Evolutionary conservation across 2,329 filamentous ascomycete genomes (phyloP), one percentile per base, ranked within the genome.

Genomic region (Bisporella sp.): DNA sequence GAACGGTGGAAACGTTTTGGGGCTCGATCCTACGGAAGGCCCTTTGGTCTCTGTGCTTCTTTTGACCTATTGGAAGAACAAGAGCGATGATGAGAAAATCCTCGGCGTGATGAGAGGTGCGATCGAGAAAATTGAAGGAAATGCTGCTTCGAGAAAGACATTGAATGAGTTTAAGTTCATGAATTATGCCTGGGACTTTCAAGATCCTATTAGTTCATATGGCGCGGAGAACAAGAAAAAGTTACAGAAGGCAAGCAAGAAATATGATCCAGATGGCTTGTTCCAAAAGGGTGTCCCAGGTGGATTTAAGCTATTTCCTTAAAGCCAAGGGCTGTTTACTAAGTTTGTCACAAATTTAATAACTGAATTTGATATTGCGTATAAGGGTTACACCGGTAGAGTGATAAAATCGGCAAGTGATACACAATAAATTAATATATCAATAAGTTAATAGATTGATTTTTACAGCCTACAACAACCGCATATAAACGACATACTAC

Each of bases 121-220:
- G 21, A 21, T 21, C 21, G 21, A 21, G 3, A 21, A 21, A 3
- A 21, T 21, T 21, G 21, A 21, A 21, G 3, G 21, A 21, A 3
- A 21, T 3, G 21, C 21, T 3, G 21, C 21, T 21, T 21, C 21
- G 21, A 21, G 21, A 21, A 21, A 21, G 21, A 21, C 21, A 21
- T 21, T 21, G 3, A 21, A 21, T 3, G 21, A 21, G 21, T 21
- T 21, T 21, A 21, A 21, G 21, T 21, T 21, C 21, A 21, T 21
- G 21, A 21, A 76, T 56, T 76, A 77, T 48, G 72, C 72, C 0
- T 64, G 66, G 6, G 58, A 60, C 39, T 62, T 61, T 28, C 72
- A 76, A 53, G 57, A 71, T 30, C 67, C 72, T 1, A 62, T 75
- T 13, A 28, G 56, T 0, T 59, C 65, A 6, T 77, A 76, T 47